phyloP scores from a whole-genome alignment of 345 rosid genomes.

The Linum tenue region DNA sequence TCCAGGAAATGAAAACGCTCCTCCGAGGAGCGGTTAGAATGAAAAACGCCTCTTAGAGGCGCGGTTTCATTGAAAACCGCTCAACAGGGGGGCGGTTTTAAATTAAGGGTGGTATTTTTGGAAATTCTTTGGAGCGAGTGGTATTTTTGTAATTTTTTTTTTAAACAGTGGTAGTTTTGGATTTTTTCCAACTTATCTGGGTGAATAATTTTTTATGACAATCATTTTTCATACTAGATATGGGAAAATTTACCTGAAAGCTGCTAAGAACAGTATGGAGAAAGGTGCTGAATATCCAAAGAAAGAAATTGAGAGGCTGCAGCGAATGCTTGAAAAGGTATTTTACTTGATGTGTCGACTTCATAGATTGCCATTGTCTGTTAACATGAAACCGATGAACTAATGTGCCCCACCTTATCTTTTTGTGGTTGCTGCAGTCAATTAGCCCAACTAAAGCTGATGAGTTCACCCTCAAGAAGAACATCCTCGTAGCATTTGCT shows the following conservation, averaged over 20 bases:
- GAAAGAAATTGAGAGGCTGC: conserved; percentile 74
- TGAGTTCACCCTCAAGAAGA: conserved; percentile 74
- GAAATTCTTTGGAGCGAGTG: too few relatives aligned
- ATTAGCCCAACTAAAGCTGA: conserved; percentile 80
- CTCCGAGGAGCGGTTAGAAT: too few relatives aligned
- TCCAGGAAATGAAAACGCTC: too few relatives aligned
- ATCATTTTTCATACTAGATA: conserved; percentile 29
- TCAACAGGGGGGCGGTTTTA: too few relatives aligned
- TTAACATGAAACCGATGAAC: not conserved
- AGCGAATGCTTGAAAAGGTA: conserved; percentile 82
- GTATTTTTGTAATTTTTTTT: too few relatives aligned
- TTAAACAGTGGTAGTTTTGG: too few relatives aligned
- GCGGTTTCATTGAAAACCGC: too few relatives aligned
- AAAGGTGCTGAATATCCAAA: conserved; percentile 71
- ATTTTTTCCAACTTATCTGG: not conserved
- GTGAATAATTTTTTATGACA: not conserved
- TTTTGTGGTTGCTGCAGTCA: conserved; percentile 40
- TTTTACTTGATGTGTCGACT: not conserved
- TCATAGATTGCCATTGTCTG: not conserved
- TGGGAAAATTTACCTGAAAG: conserved; percentile 74
- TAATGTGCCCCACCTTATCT: not conserved
- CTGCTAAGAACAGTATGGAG: conserved; percentile 57
- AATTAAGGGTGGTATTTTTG: too few relatives aligned
- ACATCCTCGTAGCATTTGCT: conserved; percentile 38
- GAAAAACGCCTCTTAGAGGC: too few relatives aligned